These are phyloP conservation scores for Coniochaeta hoffmannii DNA, from an alignment of 2,329 filamentous ascomycete species.

Conservation along the genomic window DNA sequence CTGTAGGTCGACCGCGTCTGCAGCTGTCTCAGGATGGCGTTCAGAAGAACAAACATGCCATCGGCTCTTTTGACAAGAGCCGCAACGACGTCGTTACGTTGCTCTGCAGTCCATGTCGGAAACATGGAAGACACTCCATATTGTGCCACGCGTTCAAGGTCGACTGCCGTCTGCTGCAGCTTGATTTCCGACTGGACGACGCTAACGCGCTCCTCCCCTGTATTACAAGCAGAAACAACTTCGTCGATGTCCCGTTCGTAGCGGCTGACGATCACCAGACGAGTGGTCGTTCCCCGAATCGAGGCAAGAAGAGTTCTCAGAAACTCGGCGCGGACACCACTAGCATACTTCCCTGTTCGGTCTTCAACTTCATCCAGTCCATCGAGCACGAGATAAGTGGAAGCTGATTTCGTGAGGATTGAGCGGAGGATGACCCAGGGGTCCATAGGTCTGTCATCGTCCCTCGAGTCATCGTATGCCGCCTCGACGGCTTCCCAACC, in stretches of 20 bases:
- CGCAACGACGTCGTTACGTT: background rate
- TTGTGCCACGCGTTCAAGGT: background rate
- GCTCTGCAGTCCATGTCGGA: background rate
- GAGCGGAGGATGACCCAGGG: background rate
- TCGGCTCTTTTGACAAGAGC: background rate
- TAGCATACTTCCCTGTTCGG: background rate
- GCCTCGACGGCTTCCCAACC: background rate
- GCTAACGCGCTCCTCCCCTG: background rate
- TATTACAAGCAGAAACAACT: background rate
- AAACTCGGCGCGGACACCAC: background rate
- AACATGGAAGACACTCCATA: background rate
- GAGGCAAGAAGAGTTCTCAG: background rate
- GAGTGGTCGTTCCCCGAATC: background rate
- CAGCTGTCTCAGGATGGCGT: background rate
- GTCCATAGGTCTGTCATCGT: background rate
- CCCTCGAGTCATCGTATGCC: background rate
- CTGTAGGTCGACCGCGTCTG: background rate
- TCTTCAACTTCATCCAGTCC: background rate
- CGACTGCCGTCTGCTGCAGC: background rate
- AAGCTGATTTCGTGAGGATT: background rate
- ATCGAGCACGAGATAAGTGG: background rate
- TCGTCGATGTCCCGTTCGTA: background rate
- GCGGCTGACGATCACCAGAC: background rate
- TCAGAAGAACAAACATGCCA: background rate
- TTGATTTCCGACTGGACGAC: background rate